phyloP scores from a whole-genome alignment of 78 protist species.

The Isochrysis galbana region DNA sequence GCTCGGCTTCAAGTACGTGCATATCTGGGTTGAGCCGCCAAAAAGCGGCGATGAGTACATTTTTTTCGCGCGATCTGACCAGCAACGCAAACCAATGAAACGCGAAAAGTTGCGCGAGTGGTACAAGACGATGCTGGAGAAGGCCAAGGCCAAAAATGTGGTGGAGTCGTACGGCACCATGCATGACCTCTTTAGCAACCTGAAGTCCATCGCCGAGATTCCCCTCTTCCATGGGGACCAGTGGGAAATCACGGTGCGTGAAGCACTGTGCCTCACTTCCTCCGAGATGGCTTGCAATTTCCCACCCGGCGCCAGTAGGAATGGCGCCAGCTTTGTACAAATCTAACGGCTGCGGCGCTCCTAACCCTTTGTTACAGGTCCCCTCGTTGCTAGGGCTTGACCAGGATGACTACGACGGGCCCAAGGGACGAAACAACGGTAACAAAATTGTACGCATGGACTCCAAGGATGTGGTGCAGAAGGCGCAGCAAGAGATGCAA shows the following conservation, averaged over 20 bases:
- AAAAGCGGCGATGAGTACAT: constrained; percentile 16
- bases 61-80: constrained; percentile 11
- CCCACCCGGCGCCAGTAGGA: no score
- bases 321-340: no score
- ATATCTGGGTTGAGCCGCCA: constrained; percentile 10
- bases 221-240: constrained; percentile 21
- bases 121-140: constrained; percentile 6
- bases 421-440: not conserved
- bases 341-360: no score
- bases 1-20: not conserved
- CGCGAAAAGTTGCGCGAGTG: constrained; percentile 20
- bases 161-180: not conserved
- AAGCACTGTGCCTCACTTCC: no score
- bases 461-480: not conserved
- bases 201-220: not conserved
- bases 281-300: no score
- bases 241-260: not conserved
- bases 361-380: no score
- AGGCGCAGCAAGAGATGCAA: constrained; percentile 17
- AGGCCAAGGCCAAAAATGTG: not conserved
- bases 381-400: not conserved
- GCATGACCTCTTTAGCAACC: not conserved
- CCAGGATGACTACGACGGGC: not conserved
- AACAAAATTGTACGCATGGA: not conserved
- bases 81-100: not conserved